Evolutionary conservation across 2,329 filamentous ascomycete species (phyloP), one percentile per base, ranked within the genome.

Genomic region (Chrysoporthe puriensis): DNA sequence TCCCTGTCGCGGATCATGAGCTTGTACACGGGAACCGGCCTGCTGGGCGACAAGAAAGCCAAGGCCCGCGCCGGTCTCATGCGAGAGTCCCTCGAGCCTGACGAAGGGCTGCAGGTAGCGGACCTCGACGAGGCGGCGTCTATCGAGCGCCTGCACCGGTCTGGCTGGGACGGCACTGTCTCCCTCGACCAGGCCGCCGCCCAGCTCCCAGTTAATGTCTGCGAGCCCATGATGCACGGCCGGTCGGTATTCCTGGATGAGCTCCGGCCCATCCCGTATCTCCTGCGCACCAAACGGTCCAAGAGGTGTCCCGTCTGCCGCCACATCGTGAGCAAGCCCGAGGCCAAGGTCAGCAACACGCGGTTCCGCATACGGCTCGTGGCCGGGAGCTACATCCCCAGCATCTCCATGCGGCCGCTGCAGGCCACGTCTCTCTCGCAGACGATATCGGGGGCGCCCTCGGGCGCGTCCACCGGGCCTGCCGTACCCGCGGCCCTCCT

Each of bases 321-420:
- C 14, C 95, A 98, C 80, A 97, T 98, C 76, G 91, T 99, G 73
- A 92, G 93, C 70, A 96, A 97, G 77, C 96, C 95, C 16, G 96
- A 99, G 79, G 88, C 90, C 68, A 99, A 98, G 79, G 90, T 97
- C 43, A 88, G 89, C 59, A 95, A 91, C 63, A 96, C 92, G 7
- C 91, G 94, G 42, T 98, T 96, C 85, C 92, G 95, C 74, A 97
- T 99, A 78, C 91, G 93, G 65, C 86, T 98, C 0, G 90, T 98
- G 5, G 96, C 96, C 32, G 87, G 90, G 66, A 93, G 90, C 76
- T 95, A 96, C 79, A 93, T 99, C 70, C 96, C 96, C 0, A 89
- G 89, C 68, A 89, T 97, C 70, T 87, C 88, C 42, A 87, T 97
- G 73, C 87, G 88, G 62, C 88, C 90, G 36, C 81, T 92, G 70